Percentiles rank a stretch among this genome's conserved stretches.
phyloP scores from a whole-genome alignment of 2,329 filamentous ascomycete genomes.

The Chaetomiaceae sp. region DNA sequence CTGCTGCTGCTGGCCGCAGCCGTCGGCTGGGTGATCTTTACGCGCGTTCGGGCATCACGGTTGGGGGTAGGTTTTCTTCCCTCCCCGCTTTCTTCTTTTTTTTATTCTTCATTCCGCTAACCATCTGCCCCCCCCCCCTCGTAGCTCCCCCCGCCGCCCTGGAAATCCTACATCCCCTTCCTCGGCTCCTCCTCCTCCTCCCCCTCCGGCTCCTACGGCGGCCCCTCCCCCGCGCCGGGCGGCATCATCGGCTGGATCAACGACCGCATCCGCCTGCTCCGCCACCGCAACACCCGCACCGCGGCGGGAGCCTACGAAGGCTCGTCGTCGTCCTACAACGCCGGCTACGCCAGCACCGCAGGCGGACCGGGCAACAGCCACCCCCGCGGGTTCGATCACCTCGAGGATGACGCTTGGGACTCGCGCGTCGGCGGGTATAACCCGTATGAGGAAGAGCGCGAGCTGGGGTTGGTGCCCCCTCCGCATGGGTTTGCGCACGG shows the following conservation, averaged over 20 bases:
- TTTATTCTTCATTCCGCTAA: no score
- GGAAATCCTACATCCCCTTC: slow-evolving; percentile 70
- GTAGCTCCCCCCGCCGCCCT: slow-evolving; percentile 64
- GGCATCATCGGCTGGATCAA: slow-evolving; percentile 71
- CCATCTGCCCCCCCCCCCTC: background rate
- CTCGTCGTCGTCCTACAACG: slow-evolving; percentile 37
- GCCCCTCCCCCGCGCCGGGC: slow-evolving; percentile 52
- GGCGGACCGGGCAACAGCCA: slow-evolving; percentile 31
- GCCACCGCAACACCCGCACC: slow-evolving; percentile 56
- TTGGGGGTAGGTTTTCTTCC: slow-evolving; percentile 64
- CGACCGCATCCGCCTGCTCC: slow-evolving; percentile 59
- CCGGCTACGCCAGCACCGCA: slow-evolving; percentile 25
- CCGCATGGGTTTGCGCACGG: no score
- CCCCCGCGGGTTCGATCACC: slow-evolving; percentile 58
- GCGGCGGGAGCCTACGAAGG: slow-evolving; percentile 69
- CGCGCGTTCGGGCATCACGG: slow-evolving; percentile 66
- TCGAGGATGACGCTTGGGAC: slow-evolving; percentile 85
- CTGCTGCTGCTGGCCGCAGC: slow-evolving; percentile 55
- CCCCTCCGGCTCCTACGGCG: slow-evolving; percentile 41
- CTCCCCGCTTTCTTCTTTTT: no score
- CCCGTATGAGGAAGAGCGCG: slow-evolving; percentile 71
- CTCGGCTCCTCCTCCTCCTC: slow-evolving; percentile 41
- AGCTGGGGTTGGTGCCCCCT: slow-evolving; percentile 52
- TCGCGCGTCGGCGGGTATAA: slow-evolving; percentile 63
- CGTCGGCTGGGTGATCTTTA: slow-evolving; percentile 65